Conservation (phyloP, 2,329 filamentous ascomycete genomes). For the Phialophora verrucosa region DNA sequence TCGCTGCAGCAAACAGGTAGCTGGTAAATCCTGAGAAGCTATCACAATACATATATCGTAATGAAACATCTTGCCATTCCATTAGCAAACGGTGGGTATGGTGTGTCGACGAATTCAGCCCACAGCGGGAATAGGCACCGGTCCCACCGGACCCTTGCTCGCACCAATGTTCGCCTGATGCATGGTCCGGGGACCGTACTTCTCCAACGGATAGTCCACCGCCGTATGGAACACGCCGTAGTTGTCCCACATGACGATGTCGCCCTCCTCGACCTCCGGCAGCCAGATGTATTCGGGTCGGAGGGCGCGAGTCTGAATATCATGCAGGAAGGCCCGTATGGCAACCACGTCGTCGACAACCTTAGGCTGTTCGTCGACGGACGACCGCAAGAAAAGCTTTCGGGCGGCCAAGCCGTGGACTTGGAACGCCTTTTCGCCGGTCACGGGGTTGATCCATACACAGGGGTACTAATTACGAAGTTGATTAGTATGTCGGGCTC, state of each 20-base stretch:
- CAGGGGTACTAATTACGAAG: slow-evolving; percentile 49
- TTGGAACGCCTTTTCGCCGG: slow-evolving; percentile 52
- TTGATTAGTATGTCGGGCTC: too few species aligned
- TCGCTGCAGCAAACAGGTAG: too few species aligned
- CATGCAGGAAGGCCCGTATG: slow-evolving; percentile 47
- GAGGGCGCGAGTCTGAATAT: slow-evolving; percentile 50
- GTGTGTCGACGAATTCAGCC: background rate
- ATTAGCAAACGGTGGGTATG: background rate
- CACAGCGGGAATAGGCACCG: slow-evolving; percentile 35
- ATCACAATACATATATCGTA: too few species aligned
- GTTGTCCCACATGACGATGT: slow-evolving; percentile 55
- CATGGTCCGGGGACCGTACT: slow-evolving; percentile 51
- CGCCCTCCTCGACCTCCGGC: slow-evolving; percentile 50
- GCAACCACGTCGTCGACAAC: slow-evolving; percentile 49
- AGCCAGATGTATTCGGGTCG: slow-evolving; percentile 53
- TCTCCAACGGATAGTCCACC: slow-evolving; percentile 51
- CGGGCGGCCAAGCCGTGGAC: slow-evolving; percentile 52
- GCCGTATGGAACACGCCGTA: slow-evolving; percentile 52
- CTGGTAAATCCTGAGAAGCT: too few species aligned
- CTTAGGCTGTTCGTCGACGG: slow-evolving; percentile 43
- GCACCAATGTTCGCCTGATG: slow-evolving; percentile 55
- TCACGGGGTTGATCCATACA: slow-evolving; percentile 55
- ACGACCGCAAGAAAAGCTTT: slow-evolving; percentile 48
- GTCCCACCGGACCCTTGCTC: slow-evolving; percentile 41
- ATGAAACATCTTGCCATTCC: background rate